phyloP scores from a whole-genome alignment of 108 stramenopile species.

The Stephanodiscus triporus region DNA sequence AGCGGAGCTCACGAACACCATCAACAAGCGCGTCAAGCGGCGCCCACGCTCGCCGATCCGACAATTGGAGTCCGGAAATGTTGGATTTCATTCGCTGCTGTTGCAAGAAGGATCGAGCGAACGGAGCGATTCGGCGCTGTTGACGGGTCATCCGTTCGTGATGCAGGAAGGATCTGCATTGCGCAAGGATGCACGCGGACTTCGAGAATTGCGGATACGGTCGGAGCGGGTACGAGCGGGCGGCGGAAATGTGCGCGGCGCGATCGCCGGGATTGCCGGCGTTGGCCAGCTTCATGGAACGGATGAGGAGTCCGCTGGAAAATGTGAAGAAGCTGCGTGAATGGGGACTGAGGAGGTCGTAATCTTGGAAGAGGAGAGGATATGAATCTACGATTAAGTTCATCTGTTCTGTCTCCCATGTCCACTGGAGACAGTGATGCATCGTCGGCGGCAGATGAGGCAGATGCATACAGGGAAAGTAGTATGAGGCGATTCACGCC shows the following conservation, averaged over 20 bases:
- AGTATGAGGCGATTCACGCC: neutral
- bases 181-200: constrained; percentile 63
- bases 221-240: constrained; percentile 27
- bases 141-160: constrained; percentile 82
- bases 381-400: neutral
- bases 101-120: constrained; percentile 88
- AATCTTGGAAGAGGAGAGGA: neutral
- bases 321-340: constrained; percentile 41
- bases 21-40: constrained; percentile 94
- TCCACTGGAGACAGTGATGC: constrained; percentile 26
- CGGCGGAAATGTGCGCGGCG: constrained; percentile 17
- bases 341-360: neutral
- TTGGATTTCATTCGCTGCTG: constrained; percentile 88
- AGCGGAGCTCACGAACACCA: constrained; percentile 91
- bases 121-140: constrained; percentile 77
- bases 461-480: neutral
- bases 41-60: constrained; percentile 87
- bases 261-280: constrained; percentile 67
- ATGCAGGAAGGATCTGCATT: constrained; percentile 82
- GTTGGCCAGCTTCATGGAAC: constrained; percentile 70
- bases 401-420: constrained; percentile 24
- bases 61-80: constrained; percentile 91
- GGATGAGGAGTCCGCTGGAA: constrained; percentile 66
- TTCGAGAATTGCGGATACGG: constrained; percentile 37
- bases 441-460: constrained; percentile 12